phyloP scores from a whole-genome alignment of 2,329 filamentous ascomycete species.

The Sporothrix brasiliensis region DNA sequence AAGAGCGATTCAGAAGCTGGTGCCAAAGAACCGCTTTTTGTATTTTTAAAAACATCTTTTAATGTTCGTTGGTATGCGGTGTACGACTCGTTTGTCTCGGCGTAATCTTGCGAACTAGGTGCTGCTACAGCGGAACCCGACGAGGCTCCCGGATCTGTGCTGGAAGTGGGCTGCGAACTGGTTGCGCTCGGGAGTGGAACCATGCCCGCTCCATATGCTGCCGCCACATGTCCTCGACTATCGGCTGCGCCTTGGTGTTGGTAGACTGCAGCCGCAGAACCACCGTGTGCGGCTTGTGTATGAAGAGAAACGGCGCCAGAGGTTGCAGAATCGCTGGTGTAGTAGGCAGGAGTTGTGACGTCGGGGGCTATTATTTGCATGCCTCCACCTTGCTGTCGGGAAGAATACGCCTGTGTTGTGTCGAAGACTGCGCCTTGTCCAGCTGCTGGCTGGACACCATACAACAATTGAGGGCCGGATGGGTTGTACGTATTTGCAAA shows the following conservation, averaged over 20 bases:
- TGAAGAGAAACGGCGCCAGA: conserved; percentile 60
- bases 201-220: conserved; percentile 55
- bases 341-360: conserved; percentile 75
- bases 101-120: conserved; percentile 27
- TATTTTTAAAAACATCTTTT: conserved; percentile 70
- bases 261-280: conserved; percentile 64
- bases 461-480: conserved; percentile 71
- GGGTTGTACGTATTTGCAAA: conserved; percentile 62
- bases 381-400: conserved; percentile 73
- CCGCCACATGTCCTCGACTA: conserved; percentile 59
- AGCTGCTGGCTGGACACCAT: conserved; percentile 70
- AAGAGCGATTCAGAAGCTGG: conserved; percentile 57
- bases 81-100: conserved; percentile 64
- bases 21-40: conserved; percentile 57
- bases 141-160: conserved; percentile 2
- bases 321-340: conserved; percentile 65
- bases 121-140: neutral
- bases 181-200: conserved; percentile 43
- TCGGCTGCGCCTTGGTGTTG: conserved; percentile 64
- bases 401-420: conserved; percentile 71
- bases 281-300: conserved; percentile 52
- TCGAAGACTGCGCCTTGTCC: conserved; percentile 70
- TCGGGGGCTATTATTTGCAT: conserved; percentile 71
- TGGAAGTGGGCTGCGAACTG: conserved; percentile 42
- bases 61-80: conserved; percentile 64